Base-by-base conservation (phyloP, 139 green algal species). In the Chlamydomonas sphaeroides region DNA sequence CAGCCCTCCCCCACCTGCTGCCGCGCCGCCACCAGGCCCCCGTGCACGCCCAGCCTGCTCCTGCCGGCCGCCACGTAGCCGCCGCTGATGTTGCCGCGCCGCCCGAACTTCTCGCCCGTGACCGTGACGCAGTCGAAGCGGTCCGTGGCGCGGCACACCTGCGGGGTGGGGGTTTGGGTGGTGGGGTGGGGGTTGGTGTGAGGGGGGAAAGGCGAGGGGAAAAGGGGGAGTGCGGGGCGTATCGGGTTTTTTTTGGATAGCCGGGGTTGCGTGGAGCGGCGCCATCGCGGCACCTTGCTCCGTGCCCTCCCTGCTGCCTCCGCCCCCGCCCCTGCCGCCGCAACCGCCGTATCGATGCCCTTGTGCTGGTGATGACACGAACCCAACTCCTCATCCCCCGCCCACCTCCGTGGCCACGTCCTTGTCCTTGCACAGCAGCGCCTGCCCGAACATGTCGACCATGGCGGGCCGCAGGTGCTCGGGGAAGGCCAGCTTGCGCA, bases 101-200 rank as follows among this genome's bases (percentile, higher is more conserved):
- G 74, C 39, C 73, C 38, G 74, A 95, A 90, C 71, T 94, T 88
- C 78, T 97, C 94, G 11, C 96, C 96, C 23, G 98, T 92, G 74
- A 98, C 88, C 17, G 96, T 99, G 20, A 99, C 92, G 82, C 94
- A 98, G 88, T 98, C 91, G 1, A 98, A 84, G 25, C 90, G 76
- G 25, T 59, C 62, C 10, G 45, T 68, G 20, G 45, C 39, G 26
- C 76, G 76, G 45, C 62, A 73, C n/a, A 82, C 75, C 75, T 82
- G 61, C 35, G 15, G 17, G 33, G 3, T 15, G 4, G 63, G 30
- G 62, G 62, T 41, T 8, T 6, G 62, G 32, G 62, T 41, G 62
- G 32, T 25, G 30, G 32, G 32, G 62, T n/a, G n/a, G n/a, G n/a
- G n/a, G 76, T 83, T 20, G 59, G 38, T 20, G n/a, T 15, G 36